These are phyloP conservation scores for Dactylellina drechsleri DNA, from an alignment of 2,329 filamentous ascomycete genomes.

Conservation along the genomic window DNA sequence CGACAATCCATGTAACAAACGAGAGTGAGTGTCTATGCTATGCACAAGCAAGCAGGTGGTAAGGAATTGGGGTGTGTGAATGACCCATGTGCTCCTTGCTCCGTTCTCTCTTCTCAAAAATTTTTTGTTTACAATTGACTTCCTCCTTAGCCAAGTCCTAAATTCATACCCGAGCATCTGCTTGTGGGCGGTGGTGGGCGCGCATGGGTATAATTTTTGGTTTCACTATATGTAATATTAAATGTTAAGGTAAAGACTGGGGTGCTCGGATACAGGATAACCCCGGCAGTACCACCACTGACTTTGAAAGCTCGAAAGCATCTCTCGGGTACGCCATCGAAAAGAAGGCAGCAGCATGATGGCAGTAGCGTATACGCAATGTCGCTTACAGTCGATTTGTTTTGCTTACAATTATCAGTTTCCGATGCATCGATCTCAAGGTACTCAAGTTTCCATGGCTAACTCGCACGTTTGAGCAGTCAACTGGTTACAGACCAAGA, in stretches of 20 bases:
- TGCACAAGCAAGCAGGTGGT: slow-evolving; percentile 40
- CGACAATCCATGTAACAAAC: slow-evolving; percentile 38
- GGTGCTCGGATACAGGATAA: slow-evolving; percentile 34
- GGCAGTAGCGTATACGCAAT: not conserved
- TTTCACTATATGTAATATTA: slow-evolving; percentile 54
- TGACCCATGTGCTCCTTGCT: slow-evolving; percentile 23
- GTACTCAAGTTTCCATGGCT: slow-evolving; percentile 6
- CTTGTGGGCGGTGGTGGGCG: not conserved
- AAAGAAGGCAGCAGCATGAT: slow-evolving; percentile 29
- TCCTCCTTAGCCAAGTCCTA: slow-evolving; percentile 15
- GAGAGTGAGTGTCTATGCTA: slow-evolving; percentile 39
- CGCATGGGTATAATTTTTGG: slow-evolving; percentile 34
- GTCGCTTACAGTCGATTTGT: not conserved
- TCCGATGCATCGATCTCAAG: not conserved
- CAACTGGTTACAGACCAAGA: slow-evolving; percentile 11
- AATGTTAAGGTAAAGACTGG: slow-evolving; percentile 29
- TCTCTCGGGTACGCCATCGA: slow-evolving; percentile 10
- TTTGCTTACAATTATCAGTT: slow-evolving; percentile 18
- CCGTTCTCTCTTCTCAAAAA: slow-evolving; percentile 11
- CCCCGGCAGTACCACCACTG: slow-evolving; percentile 32
- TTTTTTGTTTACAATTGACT: slow-evolving; percentile 50
- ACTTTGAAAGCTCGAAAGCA: slow-evolving; percentile 27
- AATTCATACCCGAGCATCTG: not conserved
- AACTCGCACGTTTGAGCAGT: too few relatives aligned
- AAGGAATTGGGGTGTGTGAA: slow-evolving; percentile 26